Evolutionary conservation across 768 basidiomycete species (phyloP), one percentile per base, ranked within the genome.

Genomic region (Kwoniella bestiolae): DNA sequence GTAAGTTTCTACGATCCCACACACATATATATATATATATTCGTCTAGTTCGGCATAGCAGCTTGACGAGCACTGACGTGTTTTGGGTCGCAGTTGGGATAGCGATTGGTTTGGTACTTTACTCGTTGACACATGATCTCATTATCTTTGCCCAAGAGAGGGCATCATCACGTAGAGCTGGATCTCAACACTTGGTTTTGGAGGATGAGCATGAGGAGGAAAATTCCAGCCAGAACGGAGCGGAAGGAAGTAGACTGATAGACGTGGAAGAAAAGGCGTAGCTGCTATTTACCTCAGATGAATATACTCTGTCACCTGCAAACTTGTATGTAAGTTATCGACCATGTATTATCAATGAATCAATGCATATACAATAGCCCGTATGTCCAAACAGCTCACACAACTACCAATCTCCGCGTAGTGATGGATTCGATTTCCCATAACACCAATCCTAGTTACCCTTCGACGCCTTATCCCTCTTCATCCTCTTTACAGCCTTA

Each of bases 401-500:
- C n/a, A n/a, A n/a, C n/a, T n/a, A n/a, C n/a, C n/a, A n/a, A n/a
- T n/a, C n/a, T n/a, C n/a, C n/a, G n/a, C n/a, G n/a, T n/a, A n/a
- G n/a, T n/a, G n/a, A n/a, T n/a, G n/a, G n/a, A n/a, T n/a, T n/a
- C n/a, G n/a, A n/a, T n/a, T n/a, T n/a, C n/a, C n/a, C n/a, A n/a
- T n/a, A n/a, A n/a, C n/a, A n/a, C 11, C 4, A 14, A 21, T 25
- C 11, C 23, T 5, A 47, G 21, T n/a, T 21, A 47, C 25, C 62
- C 11, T 50, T 50, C 21, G 52, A 47, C 12, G 61, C 71, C 3
- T 74, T 76, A 50, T 80, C 79, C 47, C 79, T 62, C 60, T 73
- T 70, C 58, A 67, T 69, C 31, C 79, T 61, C 71, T 94, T 94
- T 55, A 87, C 84, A 21, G 67, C 69, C 51, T 80, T 80, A 25